Percentiles rank a stretch among this genome's conserved stretches.
These are phyloP conservation scores for Trametes coccinea DNA, from an alignment of 768 basidiomycete genomes.

Conservation along the genomic window DNA sequence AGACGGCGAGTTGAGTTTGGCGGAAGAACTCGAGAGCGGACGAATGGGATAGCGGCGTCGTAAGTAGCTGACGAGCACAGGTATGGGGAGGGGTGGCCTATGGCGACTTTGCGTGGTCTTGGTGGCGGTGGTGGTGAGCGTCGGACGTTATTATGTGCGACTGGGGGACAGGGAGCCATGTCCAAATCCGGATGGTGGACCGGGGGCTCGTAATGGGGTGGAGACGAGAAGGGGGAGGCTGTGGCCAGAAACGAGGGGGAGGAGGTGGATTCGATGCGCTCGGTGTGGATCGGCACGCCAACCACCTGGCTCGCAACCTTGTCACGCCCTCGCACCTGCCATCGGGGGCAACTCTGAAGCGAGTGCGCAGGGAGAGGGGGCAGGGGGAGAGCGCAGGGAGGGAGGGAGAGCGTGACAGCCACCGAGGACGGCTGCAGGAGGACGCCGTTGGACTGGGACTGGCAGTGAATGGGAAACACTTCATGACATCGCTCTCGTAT, in stretches of 20 bases:
- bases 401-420: neutral
- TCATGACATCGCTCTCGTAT: conserved; percentile 9
- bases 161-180: conserved; percentile 9
- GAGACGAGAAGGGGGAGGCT: conserved; percentile 12
- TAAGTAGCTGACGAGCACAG: neutral
- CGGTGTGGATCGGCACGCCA: conserved; percentile 13
- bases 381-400: neutral
- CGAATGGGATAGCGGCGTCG: neutral
- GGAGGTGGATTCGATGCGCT: conserved; percentile 5
- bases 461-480: too few relatives aligned
- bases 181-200: conserved; percentile 4
- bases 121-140: neutral
- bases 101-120: neutral
- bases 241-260: conserved; percentile 12
- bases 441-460: neutral
- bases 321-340: neutral
- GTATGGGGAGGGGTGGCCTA: neutral
- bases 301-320: conserved; percentile 1
- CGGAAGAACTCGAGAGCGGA: neutral
- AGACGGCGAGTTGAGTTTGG: neutral
- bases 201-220: conserved; percentile 20
- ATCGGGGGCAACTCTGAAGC: neutral
- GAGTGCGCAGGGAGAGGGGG: neutral
- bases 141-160: conserved; percentile 11
- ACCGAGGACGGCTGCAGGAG: neutral